Conservation (phyloP, 495 filamentous ascomycete genomes). For the Beverwykella pulmonaria region DNA sequence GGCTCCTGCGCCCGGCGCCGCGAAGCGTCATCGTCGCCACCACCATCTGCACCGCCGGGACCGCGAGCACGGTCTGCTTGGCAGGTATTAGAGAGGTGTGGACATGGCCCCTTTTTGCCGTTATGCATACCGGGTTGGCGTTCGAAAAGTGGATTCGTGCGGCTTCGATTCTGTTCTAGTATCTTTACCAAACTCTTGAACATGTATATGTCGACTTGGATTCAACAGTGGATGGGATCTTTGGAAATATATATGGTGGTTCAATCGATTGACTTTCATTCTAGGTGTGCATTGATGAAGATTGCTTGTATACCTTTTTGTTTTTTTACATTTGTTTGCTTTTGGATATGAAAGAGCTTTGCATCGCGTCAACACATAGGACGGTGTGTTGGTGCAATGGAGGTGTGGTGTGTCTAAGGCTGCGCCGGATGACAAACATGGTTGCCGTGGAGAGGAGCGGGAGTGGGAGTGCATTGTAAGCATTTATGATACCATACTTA, state of each 20-base stretch:
- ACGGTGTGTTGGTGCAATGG: not conserved
- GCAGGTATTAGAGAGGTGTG: slow-evolving; percentile 6
- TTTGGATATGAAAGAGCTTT: not conserved
- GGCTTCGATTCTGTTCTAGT: not conserved
- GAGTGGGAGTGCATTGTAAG: not conserved
- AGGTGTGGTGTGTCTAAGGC: slow-evolving; percentile 9
- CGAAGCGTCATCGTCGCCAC: slow-evolving; percentile 6
- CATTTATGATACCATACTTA: too few relatives aligned
- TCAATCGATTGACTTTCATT: not conserved
- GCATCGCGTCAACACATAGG: not conserved
- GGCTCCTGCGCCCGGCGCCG: slow-evolving; percentile 5
- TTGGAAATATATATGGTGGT: not conserved
- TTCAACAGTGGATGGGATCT: too few relatives aligned
- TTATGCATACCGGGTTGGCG: not conserved
- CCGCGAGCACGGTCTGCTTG: slow-evolving; percentile 27
- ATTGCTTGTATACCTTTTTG: not conserved
- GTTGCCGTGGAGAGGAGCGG: too few relatives aligned
- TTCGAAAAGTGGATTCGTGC: not conserved
- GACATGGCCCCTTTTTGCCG: not conserved
- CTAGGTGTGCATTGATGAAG: not conserved
- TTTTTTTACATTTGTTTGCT: slow-evolving; percentile 3
- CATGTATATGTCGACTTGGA: too few relatives aligned
- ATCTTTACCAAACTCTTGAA: not conserved
- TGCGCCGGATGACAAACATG: slow-evolving; percentile 9
- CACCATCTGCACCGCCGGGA: slow-evolving; percentile 23